Evolutionary conservation across 2,329 filamentous ascomycete species (phyloP).

Genomic region (Ilyonectria destructans): DNA sequence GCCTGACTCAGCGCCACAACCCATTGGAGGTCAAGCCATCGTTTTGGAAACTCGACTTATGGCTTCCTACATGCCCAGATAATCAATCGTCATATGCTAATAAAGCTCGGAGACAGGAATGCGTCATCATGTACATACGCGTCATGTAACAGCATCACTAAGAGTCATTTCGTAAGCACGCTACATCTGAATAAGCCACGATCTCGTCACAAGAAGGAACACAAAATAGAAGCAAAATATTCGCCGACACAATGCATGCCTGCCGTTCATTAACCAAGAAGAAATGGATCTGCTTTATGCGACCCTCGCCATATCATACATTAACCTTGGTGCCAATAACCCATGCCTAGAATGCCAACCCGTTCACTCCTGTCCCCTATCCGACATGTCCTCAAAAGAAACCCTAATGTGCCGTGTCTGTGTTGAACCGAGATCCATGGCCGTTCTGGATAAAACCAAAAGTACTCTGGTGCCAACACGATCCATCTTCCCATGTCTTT

Average conservation of each 20-base stretch:
- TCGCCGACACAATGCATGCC: constrained; percentile 12
- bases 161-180: background rate
- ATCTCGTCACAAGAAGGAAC: background rate
- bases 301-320: constrained; percentile 47
- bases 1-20: constrained; percentile 47
- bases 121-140: too few species aligned
- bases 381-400: constrained; percentile 25
- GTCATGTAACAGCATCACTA: background rate
- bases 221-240: background rate
- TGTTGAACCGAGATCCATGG: constrained; percentile 25
- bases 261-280: constrained; percentile 32
- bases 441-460: constrained; percentile 36
- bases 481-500: constrained; percentile 22
- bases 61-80: too few species aligned
- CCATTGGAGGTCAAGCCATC: background rate
- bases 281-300: constrained; percentile 33
- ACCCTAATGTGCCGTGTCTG: constrained; percentile 25
- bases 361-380: constrained; percentile 29
- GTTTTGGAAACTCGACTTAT: background rate
- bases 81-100: too few species aligned
- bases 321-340: constrained; percentile 44
- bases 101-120: too few species aligned
- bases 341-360: constrained; percentile 42
- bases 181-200: background rate
- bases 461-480: constrained; percentile 38